Percentiles rank a stretch among this genome's conserved stretches.
Evolutionary conservation across 1,284 basidiomycete species (phyloP).

Genomic region (Boletus holoroseus): DNA sequence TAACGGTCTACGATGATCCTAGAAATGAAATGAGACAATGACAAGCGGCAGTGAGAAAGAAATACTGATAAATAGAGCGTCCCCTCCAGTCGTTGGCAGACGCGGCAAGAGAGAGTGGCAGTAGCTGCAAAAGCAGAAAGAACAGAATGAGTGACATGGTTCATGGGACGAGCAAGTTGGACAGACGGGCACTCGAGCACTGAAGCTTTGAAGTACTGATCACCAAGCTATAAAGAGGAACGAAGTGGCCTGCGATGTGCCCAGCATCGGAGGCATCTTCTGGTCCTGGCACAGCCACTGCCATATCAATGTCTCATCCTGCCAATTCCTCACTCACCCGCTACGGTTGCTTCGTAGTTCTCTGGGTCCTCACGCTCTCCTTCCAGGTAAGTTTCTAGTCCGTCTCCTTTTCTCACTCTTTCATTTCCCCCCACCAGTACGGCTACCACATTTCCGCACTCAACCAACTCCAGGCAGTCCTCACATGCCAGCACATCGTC

Average conservation of each 20-base stretch:
- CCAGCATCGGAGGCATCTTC: background rate
- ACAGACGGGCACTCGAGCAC: background rate
- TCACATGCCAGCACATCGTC: slow-evolving; percentile 53
- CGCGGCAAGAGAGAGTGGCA: slow-evolving; percentile 25
- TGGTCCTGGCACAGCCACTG: slow-evolving; percentile 9
- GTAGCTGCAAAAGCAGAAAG: background rate
- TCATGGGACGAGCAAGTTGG: background rate
- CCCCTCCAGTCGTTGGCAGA: slow-evolving; percentile 35
- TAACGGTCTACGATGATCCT: slow-evolving; percentile 68
- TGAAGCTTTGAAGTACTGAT: too few relatives aligned
- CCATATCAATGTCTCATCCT: slow-evolving; percentile 11
- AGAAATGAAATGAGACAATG: background rate
- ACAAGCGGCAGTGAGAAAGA: background rate
- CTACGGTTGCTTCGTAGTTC: slow-evolving; percentile 57
- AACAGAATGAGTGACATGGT: slow-evolving; percentile 5
- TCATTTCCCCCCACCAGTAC: slow-evolving; percentile 41
- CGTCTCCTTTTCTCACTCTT: background rate
- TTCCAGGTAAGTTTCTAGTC: slow-evolving; percentile 50
- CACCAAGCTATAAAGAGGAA: background rate
- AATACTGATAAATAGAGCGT: slow-evolving; percentile 37
- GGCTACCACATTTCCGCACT: slow-evolving; percentile 83
- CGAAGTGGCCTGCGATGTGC: background rate
- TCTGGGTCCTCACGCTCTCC: slow-evolving; percentile 58
- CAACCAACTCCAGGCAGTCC: slow-evolving; percentile 77
- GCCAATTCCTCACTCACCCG: slow-evolving; percentile 41